Base-by-base conservation (phyloP, 805 yeast genomes). In the Metschnikowia drakensbergensis region DNA sequence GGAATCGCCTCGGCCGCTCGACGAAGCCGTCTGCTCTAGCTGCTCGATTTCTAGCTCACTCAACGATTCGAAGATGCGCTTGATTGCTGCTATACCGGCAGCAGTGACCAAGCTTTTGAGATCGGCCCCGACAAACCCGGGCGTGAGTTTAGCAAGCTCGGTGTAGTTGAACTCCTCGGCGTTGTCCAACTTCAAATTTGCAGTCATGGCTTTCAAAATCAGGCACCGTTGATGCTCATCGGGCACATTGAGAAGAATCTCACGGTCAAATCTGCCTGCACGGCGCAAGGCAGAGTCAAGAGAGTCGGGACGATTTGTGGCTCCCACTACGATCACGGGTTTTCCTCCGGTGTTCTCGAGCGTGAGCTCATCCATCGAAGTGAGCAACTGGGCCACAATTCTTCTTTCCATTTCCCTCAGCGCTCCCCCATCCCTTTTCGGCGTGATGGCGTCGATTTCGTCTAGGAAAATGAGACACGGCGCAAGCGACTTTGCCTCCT, bases 71-170 rank as follows among this genome's bases (percentile, higher is more conserved):
- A 92, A 92, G 4, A 94, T 91, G 56, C 99, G 77, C 62, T 92
- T 91, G 53, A 94, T 91, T 1, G 98, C 97, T 54, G 88, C 80
- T 17, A 90, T 86, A 49, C 98, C 98, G 0, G 99, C 96, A 3
- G 97, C 97, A 0, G 97, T 83, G 1, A 88, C 95, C 49, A 94
- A 75, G 10, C 98, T 95, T 60, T 90, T 89, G 56, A 94, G 76
- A 72, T 94, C 99, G 1, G 99, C 99, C 45, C 98, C 99, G 5
- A 94, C 99, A 66, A 83, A 94, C 11, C 99, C 99, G 0, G 99
- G 97, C 0, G 99, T 94, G 72, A 88, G 72, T 61, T 91, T 91
- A 1, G 98, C 97, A 44, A 94, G 72, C 51, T 79, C 77, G 38
- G 68, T 61, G 63, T 81, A 88, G 57, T 91, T 89, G 55, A 92